Evolutionary conservation across 1,139 yeast species (phyloP).

Genomic region (Geotrichum cucujoidarum): DNA sequence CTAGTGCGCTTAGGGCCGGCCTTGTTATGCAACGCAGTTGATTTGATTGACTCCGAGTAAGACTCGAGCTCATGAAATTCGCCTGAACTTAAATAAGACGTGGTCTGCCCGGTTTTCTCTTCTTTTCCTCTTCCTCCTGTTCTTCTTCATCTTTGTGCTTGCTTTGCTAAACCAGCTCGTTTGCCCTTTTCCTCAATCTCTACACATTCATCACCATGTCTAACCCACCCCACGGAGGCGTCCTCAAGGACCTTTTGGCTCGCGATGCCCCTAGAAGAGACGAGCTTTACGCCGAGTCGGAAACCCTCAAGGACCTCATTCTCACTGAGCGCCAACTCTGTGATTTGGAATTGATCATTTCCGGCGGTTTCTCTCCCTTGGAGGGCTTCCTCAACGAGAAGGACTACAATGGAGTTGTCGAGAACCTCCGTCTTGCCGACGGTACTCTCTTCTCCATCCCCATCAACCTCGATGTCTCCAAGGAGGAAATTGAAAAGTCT

Average conservation of each 20-base stretch:
- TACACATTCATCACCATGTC: conserved; percentile 47
- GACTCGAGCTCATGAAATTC: background rate
- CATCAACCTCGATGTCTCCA: conserved; percentile 74
- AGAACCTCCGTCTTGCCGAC: conserved; percentile 64
- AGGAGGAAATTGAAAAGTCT: conserved; percentile 45
- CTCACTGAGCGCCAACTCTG: conserved; percentile 88
- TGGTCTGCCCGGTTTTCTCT: background rate
- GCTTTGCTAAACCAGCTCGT: background rate
- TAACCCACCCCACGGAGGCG: conserved; percentile 82
- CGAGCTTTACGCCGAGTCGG: conserved; percentile 55
- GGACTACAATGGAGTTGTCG: conserved; percentile 78
- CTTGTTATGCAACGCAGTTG: too few species aligned
- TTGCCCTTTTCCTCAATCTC: background rate
- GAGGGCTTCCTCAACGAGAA: conserved; percentile 77
- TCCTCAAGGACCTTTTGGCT: conserved; percentile 73
- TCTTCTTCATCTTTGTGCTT: background rate
- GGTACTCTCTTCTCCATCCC: conserved; percentile 93
- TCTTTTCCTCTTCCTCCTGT: background rate
- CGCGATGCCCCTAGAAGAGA: conserved; percentile 66
- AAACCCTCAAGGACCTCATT: conserved; percentile 48
- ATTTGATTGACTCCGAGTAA: background rate
- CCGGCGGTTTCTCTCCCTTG: conserved; percentile 93
- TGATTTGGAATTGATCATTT: conserved; percentile 83
- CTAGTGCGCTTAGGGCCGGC: too few species aligned
- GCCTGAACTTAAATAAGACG: background rate